Evolutionary conservation across 148 eudicot species (phyloP).

Genomic region (Rhododendron henanense): DNA sequence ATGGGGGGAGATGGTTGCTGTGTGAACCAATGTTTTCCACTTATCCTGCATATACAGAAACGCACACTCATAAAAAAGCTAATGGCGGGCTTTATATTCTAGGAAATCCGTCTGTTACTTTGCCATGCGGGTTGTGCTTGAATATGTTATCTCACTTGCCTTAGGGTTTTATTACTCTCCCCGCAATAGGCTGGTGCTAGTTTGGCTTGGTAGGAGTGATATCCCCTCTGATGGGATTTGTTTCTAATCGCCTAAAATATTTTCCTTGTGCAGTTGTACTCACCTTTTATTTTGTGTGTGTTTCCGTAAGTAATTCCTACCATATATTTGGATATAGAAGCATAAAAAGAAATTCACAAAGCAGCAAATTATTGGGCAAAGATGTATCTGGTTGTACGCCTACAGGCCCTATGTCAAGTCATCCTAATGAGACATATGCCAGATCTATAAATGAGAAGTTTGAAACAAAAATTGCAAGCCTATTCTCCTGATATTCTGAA

Average conservation of each 20-base stretch:
- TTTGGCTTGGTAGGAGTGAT: not conserved
- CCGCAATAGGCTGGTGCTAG: not conserved
- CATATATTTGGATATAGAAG: not conserved
- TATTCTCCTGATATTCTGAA: not conserved
- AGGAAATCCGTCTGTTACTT: not conserved
- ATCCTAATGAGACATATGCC: not conserved
- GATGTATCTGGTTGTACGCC: not conserved
- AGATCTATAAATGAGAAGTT: not conserved
- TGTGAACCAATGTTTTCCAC: slow-evolving; percentile 99
- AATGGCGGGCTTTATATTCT: not conserved
- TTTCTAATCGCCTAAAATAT: not conserved
- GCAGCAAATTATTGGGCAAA: not conserved
- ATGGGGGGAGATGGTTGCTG: slow-evolving; percentile 92
- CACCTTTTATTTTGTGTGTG: not conserved
- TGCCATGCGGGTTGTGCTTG: not conserved
- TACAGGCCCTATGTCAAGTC: not conserved
- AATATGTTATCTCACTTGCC: not conserved
- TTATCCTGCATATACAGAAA: slow-evolving; percentile 58
- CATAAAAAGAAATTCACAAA: not conserved
- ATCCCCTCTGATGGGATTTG: not conserved
- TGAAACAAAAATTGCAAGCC: not conserved
- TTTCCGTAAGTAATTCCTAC: not conserved
- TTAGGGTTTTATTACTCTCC: not conserved
- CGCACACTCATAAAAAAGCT: not conserved
- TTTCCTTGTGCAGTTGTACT: not conserved